Conservation (phyloP, 208 protist species). For the Novymonas esmeraldas region DNA sequence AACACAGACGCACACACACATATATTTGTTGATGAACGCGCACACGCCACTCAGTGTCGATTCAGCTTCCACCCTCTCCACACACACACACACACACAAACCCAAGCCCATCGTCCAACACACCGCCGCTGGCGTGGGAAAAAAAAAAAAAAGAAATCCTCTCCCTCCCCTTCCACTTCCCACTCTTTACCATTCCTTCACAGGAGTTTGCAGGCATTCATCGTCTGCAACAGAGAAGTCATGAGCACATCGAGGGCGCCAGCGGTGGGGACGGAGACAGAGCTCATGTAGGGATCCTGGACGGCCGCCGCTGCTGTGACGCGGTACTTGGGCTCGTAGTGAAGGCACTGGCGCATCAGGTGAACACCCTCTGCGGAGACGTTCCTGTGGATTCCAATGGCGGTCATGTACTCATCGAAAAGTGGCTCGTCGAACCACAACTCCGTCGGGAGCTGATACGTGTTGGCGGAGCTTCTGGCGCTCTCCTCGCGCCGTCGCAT, state of each 20-base stretch:
- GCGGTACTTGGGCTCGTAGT: slow-evolving; percentile 71
- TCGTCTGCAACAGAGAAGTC: slow-evolving; percentile 55
- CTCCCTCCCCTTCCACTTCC: background rate
- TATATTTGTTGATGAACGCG: background rate
- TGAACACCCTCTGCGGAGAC: slow-evolving; percentile 64
- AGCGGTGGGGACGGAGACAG: slow-evolving; percentile 30
- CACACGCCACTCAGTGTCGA: no score
- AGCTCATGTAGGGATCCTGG: slow-evolving; percentile 61
- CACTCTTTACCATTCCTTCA: background rate
- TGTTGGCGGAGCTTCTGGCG: slow-evolving; percentile 30
- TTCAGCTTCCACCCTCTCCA: no score
- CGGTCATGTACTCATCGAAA: slow-evolving; percentile 59
- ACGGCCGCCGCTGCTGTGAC: slow-evolving; percentile 71
- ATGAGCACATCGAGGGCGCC: slow-evolving; percentile 53
- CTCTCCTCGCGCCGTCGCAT: slow-evolving; percentile 25
- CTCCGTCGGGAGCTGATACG: slow-evolving; percentile 51
- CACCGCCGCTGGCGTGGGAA: background rate
- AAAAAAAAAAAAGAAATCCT: background rate
- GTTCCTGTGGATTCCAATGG: slow-evolving; percentile 38
- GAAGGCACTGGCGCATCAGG: slow-evolving; percentile 62
- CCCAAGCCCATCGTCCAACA: no score
- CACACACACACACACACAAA: no score
- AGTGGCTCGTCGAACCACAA: slow-evolving; percentile 53
- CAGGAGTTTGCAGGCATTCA: slow-evolving; percentile 35
- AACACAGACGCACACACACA: background rate